Evolutionary conservation across 257 asterid genomes (phyloP).

Genomic region (Paulownia fortunei): DNA sequence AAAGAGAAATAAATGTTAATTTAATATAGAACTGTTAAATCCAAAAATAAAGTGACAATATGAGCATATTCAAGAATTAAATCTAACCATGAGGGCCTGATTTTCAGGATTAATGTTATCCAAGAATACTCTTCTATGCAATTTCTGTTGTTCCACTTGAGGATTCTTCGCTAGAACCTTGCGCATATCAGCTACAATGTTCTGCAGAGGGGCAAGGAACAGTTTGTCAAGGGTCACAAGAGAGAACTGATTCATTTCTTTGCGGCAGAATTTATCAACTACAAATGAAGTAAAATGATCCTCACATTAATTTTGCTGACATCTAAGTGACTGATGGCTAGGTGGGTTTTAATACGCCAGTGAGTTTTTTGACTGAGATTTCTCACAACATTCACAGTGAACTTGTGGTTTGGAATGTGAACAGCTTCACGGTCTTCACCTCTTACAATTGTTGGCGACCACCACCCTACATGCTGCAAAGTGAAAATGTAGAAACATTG

Average conservation of each 20-base stretch:
- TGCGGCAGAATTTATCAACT: slow-evolving; percentile 5
- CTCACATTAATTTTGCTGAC: slow-evolving; percentile 89
- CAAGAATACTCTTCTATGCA: slow-evolving; percentile 89
- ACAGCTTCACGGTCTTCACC: slow-evolving; percentile 99
- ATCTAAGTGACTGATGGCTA: slow-evolving; percentile 90
- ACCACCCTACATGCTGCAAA: slow-evolving; percentile 93
- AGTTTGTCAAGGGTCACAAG: slow-evolving; percentile 18
- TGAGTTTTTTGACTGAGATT: slow-evolving; percentile 90
- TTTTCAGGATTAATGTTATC: slow-evolving; percentile 83
- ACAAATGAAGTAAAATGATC: slow-evolving; percentile 11
- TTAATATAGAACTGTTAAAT: neutral
- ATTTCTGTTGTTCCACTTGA: slow-evolving; percentile 92
- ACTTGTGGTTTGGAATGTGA: slow-evolving; percentile 96
- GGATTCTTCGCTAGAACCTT: slow-evolving; percentile 92
- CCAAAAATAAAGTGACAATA: slow-evolving; percentile 18
- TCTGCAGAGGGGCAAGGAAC: slow-evolving; percentile 49
- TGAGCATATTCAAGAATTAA: slow-evolving; percentile 32
- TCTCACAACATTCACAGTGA: slow-evolving; percentile 87
- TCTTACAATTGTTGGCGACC: slow-evolving; percentile 94
- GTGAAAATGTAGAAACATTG: slow-evolving; percentile 26
- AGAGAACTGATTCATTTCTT: slow-evolving; percentile 20
- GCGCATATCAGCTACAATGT: slow-evolving; percentile 95
- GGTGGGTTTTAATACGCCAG: slow-evolving; percentile 93
- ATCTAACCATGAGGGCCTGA: slow-evolving; percentile 87
- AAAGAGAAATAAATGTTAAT: slow-evolving; percentile 7